Base-by-base conservation (phyloP, 2,329 filamentous ascomycete genomes). In the Calonectria leucothoes region DNA sequence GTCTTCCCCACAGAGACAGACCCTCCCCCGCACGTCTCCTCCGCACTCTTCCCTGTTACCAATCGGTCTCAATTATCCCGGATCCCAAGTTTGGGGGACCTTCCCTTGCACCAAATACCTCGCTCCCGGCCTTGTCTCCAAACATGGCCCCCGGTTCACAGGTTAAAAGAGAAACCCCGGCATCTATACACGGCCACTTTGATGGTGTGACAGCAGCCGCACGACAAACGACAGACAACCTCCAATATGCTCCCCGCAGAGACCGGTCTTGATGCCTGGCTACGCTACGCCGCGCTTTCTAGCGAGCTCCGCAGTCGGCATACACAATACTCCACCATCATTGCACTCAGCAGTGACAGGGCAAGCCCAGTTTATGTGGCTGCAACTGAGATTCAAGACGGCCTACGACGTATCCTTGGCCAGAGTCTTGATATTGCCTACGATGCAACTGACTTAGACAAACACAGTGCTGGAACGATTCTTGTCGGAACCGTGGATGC, bases 21-120 rank as follows among this genome's bases (percentile, higher is more conserved):
- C 55, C 55, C 55, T 59, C 55, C 55, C 55, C 55, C 55, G 55
- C 55, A 59, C 55, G n/a, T 33, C 33, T 59, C 55, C 55, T 59
- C 55, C 55, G 55, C 55, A 59, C 20, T 59, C n/a, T 35, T 35
- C 55, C 33, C 33, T 59, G 55, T 17, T n/a, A 25, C 33, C 23
- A 37, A 25, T 39, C 55, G 55, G 55, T 4, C 6, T 5, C 55
- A 37, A 59, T 59, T 59, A 33, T 35, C 55, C 55, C 55, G 55
- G 33, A 8, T 12, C 37, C 25, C 11, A 23, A 25, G 23, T 12
- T 59, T 59, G 33, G 55, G 55, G 33, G 55, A 59, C 6, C 11
- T 4, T 39, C 2, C 55, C 33, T 10, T 14, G 5, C 4, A 59
- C 33, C 33, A 59, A 59, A 59, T 59, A 59, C 55, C 55, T 59